These are phyloP conservation scores for Tetracladium setigerum DNA, from an alignment of 495 filamentous ascomycete species.

Conservation along the genomic window DNA sequence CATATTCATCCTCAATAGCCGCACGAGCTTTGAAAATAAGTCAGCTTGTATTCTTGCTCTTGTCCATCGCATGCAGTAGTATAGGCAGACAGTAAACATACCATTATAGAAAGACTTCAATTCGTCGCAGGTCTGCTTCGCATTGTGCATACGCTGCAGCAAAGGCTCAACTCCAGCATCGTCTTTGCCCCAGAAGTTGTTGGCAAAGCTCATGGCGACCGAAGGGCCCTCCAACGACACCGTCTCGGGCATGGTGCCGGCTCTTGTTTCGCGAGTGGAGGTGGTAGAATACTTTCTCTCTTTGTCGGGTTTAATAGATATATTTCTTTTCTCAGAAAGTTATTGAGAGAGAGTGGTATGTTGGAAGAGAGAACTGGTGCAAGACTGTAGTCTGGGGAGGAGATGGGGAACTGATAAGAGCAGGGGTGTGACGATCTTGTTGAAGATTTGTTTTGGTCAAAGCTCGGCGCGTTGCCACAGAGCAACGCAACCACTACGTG, in stretches of 20 bases:
- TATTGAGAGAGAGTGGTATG: too few relatives aligned
- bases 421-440: too few relatives aligned
- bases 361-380: too few relatives aligned
- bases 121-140: slow-evolving; percentile 94
- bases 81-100: slow-evolving; percentile 29
- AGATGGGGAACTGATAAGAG: too few relatives aligned
- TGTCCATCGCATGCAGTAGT: neutral
- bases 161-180: slow-evolving; percentile 92
- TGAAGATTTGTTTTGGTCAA: too few relatives aligned
- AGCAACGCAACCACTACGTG: too few relatives aligned
- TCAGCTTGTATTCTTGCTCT: neutral
- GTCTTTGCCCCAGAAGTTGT: slow-evolving; percentile 99
- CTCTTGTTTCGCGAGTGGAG: neutral
- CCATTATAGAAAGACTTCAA: slow-evolving; percentile 84
- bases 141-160: slow-evolving; percentile 91
- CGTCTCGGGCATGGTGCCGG: slow-evolving; percentile 20
- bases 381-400: too few relatives aligned
- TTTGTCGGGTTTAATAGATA: too few relatives aligned
- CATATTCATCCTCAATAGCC: slow-evolving; percentile 94
- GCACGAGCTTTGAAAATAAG: slow-evolving; percentile 57
- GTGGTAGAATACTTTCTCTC: too few relatives aligned
- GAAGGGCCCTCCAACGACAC: slow-evolving; percentile 29
- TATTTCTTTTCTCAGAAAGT: too few relatives aligned
- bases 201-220: slow-evolving; percentile 61
- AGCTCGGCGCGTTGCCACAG: too few relatives aligned